Evolutionary conservation across 345 rosid genomes (phyloP).

Genomic region (Acer yangbiense): DNA sequence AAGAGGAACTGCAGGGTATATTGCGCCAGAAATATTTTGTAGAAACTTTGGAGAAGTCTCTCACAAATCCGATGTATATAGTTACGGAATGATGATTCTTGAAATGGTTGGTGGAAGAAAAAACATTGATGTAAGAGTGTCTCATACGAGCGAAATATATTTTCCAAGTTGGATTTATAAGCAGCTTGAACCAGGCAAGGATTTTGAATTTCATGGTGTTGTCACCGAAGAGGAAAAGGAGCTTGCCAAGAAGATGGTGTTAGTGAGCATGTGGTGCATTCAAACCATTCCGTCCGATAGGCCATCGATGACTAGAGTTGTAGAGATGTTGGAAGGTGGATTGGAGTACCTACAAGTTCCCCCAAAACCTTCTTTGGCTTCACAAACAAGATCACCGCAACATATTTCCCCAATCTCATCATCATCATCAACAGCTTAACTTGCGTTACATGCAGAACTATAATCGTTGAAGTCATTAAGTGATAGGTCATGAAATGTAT

Average conservation of each 20-base stretch:
- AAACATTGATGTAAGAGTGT: conserved; percentile 4
- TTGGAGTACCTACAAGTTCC: conserved; percentile 6
- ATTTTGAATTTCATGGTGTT: background rate
- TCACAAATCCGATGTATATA: conserved; percentile 48
- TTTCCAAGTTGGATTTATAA: conserved; percentile 23
- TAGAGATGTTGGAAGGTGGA: conserved; percentile 32
- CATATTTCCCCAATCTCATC: background rate
- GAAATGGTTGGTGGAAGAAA: conserved; percentile 43
- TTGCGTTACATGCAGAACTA: no score
- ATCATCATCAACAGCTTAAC: background rate
- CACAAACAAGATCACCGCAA: background rate
- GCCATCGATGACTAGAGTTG: conserved; percentile 40
- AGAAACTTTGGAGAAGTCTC: conserved; percentile 38
- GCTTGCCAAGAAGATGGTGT: conserved; percentile 29
- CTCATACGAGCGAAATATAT: conserved; percentile 19
- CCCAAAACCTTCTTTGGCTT: conserved; percentile 8
- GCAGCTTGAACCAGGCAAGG: conserved; percentile 9
- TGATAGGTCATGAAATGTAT: background rate
- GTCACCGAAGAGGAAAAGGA: conserved; percentile 13
- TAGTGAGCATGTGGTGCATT: conserved; percentile 50
- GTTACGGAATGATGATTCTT: conserved; percentile 51
- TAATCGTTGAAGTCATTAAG: background rate
- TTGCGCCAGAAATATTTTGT: conserved; percentile 45
- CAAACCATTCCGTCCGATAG: conserved; percentile 47
- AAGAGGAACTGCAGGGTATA: conserved; percentile 51